Evolutionary conservation across 805 yeast genomes (phyloP).

Genomic region (Metschnikowia hibisci): DNA sequence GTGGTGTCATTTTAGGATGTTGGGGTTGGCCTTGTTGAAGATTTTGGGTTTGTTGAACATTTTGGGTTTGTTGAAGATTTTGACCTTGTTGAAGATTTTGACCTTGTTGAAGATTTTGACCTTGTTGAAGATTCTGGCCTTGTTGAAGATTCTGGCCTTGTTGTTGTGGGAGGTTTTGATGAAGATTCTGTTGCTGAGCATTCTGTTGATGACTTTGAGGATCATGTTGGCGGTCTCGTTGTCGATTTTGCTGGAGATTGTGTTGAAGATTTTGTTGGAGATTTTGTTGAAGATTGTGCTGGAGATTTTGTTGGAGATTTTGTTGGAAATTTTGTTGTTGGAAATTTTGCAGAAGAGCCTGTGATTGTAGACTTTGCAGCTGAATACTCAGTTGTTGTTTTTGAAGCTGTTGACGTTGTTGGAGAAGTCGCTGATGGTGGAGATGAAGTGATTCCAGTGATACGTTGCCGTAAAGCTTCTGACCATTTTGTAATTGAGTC

Average conservation of each 20-base stretch:
- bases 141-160: constrained; percentile 3
- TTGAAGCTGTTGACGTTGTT: constrained; percentile 8
- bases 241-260: not conserved
- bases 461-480: not conserved
- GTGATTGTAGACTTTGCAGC: not conserved
- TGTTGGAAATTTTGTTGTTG: not conserved
- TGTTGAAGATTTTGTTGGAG: not conserved
- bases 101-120: constrained; percentile 5
- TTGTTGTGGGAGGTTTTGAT: constrained; percentile 9
- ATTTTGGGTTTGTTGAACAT: constrained; percentile 4
- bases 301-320: not conserved
- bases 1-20: not conserved
- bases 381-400: constrained; percentile 6
- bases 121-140: constrained; percentile 5
- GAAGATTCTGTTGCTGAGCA: constrained; percentile 7
- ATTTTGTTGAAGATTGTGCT: not conserved
- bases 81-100: constrained; percentile 9
- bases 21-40: constrained; percentile 11
- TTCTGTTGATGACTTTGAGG: constrained; percentile 2
- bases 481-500: constrained; percentile 1
- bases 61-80: constrained; percentile 7
- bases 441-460: constrained; percentile 9
- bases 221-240: not conserved
- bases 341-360: not conserved
- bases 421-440: constrained; percentile 11